Conservation (phyloP, 176 grass and related monocot genomes). For the Luzula sylvatica region DNA sequence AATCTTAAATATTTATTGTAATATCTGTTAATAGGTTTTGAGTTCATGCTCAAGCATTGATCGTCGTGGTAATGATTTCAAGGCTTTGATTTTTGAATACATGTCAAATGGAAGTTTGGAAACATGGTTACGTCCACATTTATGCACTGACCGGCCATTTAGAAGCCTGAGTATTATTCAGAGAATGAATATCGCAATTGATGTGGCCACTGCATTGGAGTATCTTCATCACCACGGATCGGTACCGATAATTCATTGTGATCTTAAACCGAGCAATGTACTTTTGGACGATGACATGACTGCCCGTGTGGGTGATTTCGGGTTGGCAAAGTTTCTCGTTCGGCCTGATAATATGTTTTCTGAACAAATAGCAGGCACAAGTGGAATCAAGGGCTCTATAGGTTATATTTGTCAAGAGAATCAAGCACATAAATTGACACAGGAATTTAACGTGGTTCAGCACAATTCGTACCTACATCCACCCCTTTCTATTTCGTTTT, state of each 20-base stretch:
- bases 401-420: no score
- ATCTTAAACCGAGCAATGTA: conserved; percentile 41
- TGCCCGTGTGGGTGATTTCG: conserved; percentile 34
- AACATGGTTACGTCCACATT: conserved; percentile 27
- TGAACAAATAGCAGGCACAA: not conserved
- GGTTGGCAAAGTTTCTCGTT: conserved; percentile 32
- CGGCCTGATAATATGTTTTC: not conserved
- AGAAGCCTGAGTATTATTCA: conserved; percentile 9
- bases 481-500: not conserved
- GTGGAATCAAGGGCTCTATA: conserved; percentile 26
- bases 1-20: no score
- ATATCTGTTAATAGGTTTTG: not conserved
- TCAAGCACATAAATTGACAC: not conserved
- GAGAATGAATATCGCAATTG: conserved; percentile 34
- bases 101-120: conserved; percentile 44
- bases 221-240: conserved; percentile 36
- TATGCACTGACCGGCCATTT: not conserved
- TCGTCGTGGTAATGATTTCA: conserved; percentile 34
- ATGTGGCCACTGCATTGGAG: conserved; percentile 29
- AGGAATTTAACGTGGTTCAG: conserved; percentile 9
- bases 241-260: conserved; percentile 38
- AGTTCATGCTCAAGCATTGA: conserved; percentile 46
- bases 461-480: conserved; percentile 4
- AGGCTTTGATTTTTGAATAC: conserved; percentile 37
- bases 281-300: conserved; percentile 31